These are phyloP conservation scores for Lactifluus hygrophoroides DNA, from an alignment of 768 basidiomycete genomes.

Conservation along the genomic window DNA sequence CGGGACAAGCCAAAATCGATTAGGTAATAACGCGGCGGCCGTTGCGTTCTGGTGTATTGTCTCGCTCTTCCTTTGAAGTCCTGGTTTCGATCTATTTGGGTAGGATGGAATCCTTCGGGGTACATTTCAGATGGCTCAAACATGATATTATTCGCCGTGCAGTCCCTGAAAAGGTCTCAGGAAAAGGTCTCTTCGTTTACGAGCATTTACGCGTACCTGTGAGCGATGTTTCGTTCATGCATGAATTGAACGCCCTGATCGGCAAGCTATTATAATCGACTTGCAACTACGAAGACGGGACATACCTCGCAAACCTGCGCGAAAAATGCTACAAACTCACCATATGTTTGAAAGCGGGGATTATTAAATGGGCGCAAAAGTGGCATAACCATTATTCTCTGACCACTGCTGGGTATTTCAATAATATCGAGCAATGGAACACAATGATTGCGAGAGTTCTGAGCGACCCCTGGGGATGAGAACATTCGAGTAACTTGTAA, in stretches of 20 bases:
- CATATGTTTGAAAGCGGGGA: conserved; percentile 24
- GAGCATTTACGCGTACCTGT: conserved; percentile 11
- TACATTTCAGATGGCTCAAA: conserved; percentile 13
- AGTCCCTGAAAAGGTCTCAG: neutral
- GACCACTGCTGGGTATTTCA: conserved; percentile 6
- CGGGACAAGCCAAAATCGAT: conserved; percentile 28
- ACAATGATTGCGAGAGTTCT: conserved; percentile 23
- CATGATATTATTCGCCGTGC: conserved; percentile 14
- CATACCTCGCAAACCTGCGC: conserved; percentile 23
- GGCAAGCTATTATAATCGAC: neutral
- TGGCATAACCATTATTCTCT: conserved; percentile 21
- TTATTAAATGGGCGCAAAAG: conserved; percentile 18
- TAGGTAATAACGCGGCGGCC: conserved; percentile 24
- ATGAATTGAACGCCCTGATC: conserved; percentile 22
- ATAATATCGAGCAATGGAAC: conserved; percentile 21
- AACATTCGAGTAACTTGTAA: conserved; percentile 4
- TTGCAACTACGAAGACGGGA: neutral
- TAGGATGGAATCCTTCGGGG: conserved; percentile 9
- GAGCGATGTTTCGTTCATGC: conserved; percentile 22
- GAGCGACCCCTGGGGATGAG: conserved; percentile 1
- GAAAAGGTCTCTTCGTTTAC: neutral
- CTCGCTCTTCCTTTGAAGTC: conserved; percentile 12
- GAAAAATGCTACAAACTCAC: conserved; percentile 24
- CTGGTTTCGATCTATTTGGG: neutral
- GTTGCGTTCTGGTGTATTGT: conserved; percentile 23